Evolutionary conservation across 2,329 filamentous ascomycete genomes (phyloP), one percentile per base, ranked within the genome.

Genomic region (Penicillium rolfsii): DNA sequence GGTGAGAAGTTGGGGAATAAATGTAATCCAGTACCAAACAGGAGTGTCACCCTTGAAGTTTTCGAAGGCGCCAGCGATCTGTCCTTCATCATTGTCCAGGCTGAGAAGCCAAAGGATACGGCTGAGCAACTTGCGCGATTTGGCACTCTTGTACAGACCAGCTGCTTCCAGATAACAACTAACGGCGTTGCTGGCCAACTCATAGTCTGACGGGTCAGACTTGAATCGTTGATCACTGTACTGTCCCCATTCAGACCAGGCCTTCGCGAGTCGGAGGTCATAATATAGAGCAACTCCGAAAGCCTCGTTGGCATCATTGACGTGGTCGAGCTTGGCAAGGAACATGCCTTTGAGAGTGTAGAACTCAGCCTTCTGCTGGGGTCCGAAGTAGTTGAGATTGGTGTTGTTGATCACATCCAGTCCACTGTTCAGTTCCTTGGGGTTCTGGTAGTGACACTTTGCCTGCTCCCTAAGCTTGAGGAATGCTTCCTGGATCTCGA

Each of bases 271-370:
- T 68, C 93, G 90, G 68, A 99, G 91, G 70, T 99, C 96, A 70
- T 97, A 98, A 80, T 94, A 98, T 62, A 99, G 79, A 0, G 95
- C 96, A 54, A 93, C 96, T 53, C 95, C 95, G 74, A 96, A 99
- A 0, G 96, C 94, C 61, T 92, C 89, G 68, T 97, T 93, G 5
- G 95, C 93, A 62, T 99, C 95, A 3, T 91, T 89, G 74, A 93
- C 93, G 70, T 97, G 91, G 59, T 89, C 89, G 9, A 99, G 84
- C 76, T 97, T 97, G 74, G 96, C 95, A 48, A 98, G 82, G 83
- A 99, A 99, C 95, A 99, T 99, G 63, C 95, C 95, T 84, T 99
- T 99, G 57, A 99, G 85, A 0, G 95, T 99, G 81, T 97, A 99
- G 79, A 99, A 99, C 76, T 99, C 95, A 8, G 95, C 95, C 79